Base-by-base conservation (phyloP, 1,139 yeast species). In the Suhomyces wounanorum region DNA sequence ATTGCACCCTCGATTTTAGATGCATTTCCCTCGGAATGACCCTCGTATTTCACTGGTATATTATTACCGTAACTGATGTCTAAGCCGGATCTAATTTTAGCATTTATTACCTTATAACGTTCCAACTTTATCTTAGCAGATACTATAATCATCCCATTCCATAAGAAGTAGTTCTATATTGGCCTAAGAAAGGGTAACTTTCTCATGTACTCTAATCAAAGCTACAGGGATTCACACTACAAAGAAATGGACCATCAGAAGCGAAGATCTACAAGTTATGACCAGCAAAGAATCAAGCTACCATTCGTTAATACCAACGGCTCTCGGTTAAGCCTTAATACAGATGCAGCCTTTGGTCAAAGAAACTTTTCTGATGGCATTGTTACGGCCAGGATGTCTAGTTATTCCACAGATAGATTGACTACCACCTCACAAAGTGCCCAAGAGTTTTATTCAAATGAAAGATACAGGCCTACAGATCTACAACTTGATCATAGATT, bases 221-320 rank as follows among this genome's bases (percentile, higher is more conserved):
- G 17, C 9, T n/a, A 40, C 25, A 16, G 42, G 30, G 49, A 39
- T 8, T n/a, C 16, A 11, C 40, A 37, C 21, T 5, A 11, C 21
- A 33, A 18, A 36, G 31, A 31, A 8, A 17, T 21, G 25, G 43
- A 45, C 17, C 44, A 14, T 11, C 21, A 41, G 21, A 60, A 66
- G 30, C 59, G 72, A 30, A 58, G 68, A 37, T 67, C 72, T 2
- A 69, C 64, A 23, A 67, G 69, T 53, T 70, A 70, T 55, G 74
- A 69, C 39, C 61, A 61, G 16, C 66, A 62, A 30, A 55, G 75
- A 44, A 67, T 68, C 23, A 60, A 65, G 36, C 55, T 55, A 11
- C 67, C 67, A 8, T 51, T 52, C 23, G 28, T 40, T 26, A 39
- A 41, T 37, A 17, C 44, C 48, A 52, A 49, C 38, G 51, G 54